Base-by-base conservation (phyloP, 345 rosid genomes). In the Dipteronia sinensis region DNA sequence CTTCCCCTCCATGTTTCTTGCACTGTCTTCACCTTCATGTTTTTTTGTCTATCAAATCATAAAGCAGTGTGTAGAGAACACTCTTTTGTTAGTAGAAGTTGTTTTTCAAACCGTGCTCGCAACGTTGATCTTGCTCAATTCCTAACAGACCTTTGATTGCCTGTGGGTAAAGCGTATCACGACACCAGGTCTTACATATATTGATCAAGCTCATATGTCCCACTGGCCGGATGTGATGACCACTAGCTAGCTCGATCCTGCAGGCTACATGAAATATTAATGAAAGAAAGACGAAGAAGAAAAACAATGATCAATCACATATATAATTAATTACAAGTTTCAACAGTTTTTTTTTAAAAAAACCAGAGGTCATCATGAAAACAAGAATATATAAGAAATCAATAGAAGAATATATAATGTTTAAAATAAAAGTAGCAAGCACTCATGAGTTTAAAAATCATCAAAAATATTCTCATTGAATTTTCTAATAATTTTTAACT, bases 241-340 rank as follows among this genome's bases (percentile, higher is more conserved):
- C 16, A 47, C 53, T 12, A 47, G 53, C 49, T 58, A 56, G 44
- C 64, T 68, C 55, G 34, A 69, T n/a, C 51, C 56, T n/a, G n/a
- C n/a, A 46, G 4, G 31, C 20, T 44, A 19, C 62, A 31, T n/a
- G n/a, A n/a, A n/a, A 31, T 31, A 31, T 31, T 3, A 6, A 63
- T 58, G 17, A 55, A 66, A 19, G 34, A 25, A 51, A 40, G 56
- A 71, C 76, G 63, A 58, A 71, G 38, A 13, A 72, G 47, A 65
- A 29, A 66, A 51, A 16, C 4, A 66, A 56, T 23, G 58, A 63
- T 49, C 72, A 65, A 75, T 53, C 5, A 19, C 46, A 19, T 7
- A 9, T 51, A 31, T 31, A 31, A 31, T 31, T 31, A 68, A 68
- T 20, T 68, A 68, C 72, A 44, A 40, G 19, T 51, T 51, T 4